Conservation (phyloP, 2,329 filamentous ascomycete genomes). For the Botryosphaeria dothidea region DNA sequence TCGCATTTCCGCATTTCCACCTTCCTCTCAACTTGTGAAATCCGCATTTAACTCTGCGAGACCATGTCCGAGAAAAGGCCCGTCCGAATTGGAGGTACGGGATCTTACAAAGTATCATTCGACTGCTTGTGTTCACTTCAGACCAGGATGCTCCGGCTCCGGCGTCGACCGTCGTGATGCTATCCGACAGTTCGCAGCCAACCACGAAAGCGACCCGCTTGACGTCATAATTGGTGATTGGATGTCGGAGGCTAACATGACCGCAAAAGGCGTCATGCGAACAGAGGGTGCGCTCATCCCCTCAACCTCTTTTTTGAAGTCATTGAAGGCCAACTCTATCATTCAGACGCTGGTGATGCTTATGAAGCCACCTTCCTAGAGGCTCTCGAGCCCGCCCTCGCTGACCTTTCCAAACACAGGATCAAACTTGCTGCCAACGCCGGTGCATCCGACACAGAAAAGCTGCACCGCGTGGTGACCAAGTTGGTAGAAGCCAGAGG, state of each 20-base stretch:
- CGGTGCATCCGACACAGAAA: conserved; percentile 33
- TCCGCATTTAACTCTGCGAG: background rate
- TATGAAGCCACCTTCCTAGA: conserved; percentile 57
- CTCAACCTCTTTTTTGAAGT: background rate
- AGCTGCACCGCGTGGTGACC: conserved; percentile 29
- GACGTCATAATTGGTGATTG: conserved; percentile 36
- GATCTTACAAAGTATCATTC: too few species aligned
- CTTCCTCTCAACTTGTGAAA: background rate
- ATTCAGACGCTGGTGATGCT: conserved; percentile 36
- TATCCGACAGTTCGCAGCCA: conserved; percentile 31
- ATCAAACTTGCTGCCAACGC: conserved; percentile 39
- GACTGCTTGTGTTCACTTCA: background rate
- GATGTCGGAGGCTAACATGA: conserved; percentile 37
- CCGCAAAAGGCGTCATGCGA: conserved; percentile 28
- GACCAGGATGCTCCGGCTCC: conserved; percentile 33
- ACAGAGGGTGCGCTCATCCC: conserved; percentile 25
- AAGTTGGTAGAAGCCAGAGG: conserved; percentile 28
- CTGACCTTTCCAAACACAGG: conserved; percentile 30
- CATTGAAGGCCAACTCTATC: background rate
- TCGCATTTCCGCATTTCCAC: background rate
- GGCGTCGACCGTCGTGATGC: conserved; percentile 35
- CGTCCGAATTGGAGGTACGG: conserved; percentile 14
- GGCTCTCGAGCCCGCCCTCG: conserved; percentile 45
- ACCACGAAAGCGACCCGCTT: conserved; percentile 31
- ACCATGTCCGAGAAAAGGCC: background rate